Conservation (phyloP, 352 stramenopile genomes). For the Bremia lactucae region DNA sequence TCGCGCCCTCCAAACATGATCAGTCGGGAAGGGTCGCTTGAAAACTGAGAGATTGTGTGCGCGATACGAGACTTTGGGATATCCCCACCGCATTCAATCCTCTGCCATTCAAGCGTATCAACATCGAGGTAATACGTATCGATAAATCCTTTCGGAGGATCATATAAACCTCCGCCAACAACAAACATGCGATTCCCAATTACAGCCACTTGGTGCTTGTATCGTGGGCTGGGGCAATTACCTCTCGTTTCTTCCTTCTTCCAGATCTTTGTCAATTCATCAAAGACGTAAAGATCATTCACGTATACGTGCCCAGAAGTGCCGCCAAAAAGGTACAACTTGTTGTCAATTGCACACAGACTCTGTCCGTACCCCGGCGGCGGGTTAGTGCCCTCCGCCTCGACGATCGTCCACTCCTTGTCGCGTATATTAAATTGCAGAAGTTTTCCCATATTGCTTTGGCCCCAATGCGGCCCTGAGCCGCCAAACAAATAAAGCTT, state of each 20-base stretch:
- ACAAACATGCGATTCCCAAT: conserved; percentile 71
- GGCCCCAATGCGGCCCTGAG: conserved; percentile 68
- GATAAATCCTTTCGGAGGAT: conserved; percentile 70
- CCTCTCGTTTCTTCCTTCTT: conserved; percentile 56
- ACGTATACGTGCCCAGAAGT: conserved; percentile 77
- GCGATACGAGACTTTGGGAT: conserved; percentile 68
- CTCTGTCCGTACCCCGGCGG: conserved; percentile 71
- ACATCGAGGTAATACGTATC: conserved; percentile 72
- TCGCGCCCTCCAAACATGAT: conserved; percentile 77
- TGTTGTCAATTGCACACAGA: conserved; percentile 64
- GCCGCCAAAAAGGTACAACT: conserved; percentile 74
- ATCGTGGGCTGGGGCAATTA: conserved; percentile 55
- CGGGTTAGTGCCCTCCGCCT: conserved; percentile 47
- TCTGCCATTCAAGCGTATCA: conserved; percentile 53
- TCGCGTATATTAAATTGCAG: conserved; percentile 66
- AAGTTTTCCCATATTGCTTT: conserved; percentile 83
- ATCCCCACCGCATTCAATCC: conserved; percentile 47
- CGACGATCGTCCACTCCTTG: conserved; percentile 75
- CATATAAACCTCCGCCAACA: conserved; percentile 66
- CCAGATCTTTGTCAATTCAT: conserved; percentile 63
- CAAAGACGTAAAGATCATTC: conserved; percentile 77
- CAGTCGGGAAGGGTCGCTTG: conserved; percentile 33
- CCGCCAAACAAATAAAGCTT: conserved; percentile 75
- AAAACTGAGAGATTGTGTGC: conserved; percentile 58
- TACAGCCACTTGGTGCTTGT: conserved; percentile 74